These are phyloP conservation scores for Starmerella apicola DNA, from an alignment of 805 yeast genomes.

Conservation along the genomic window DNA sequence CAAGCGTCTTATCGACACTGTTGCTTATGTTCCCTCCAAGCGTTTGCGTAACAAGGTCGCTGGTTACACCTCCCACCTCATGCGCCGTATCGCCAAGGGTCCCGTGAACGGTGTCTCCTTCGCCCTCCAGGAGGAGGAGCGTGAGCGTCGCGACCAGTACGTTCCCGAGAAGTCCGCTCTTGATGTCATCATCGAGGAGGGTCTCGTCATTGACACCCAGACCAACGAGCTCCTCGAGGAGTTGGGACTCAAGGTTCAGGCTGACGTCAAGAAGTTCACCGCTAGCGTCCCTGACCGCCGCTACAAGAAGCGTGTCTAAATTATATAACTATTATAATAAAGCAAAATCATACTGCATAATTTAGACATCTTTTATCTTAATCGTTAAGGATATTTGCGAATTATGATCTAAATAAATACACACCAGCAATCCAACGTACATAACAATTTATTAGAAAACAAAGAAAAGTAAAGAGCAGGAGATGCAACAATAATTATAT, in stretches of 20 bases:
- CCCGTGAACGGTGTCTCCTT: slow-evolving; percentile 99
- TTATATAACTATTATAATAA: slow-evolving; percentile 14
- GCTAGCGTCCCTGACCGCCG: slow-evolving; percentile 22
- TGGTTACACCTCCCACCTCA: slow-evolving; percentile 99
- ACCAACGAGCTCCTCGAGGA: slow-evolving; percentile 90
- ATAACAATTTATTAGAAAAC: too few species aligned
- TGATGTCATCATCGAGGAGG: slow-evolving; percentile 91
- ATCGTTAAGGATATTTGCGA: too few species aligned
- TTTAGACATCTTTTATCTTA: too few species aligned
- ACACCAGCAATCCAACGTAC: too few species aligned
- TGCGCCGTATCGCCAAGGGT: slow-evolving; percentile 99
- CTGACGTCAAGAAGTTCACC: slow-evolving; percentile 46
- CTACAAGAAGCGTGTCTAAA: slow-evolving; percentile 25
- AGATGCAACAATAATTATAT: too few species aligned
- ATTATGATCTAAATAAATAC: too few species aligned
- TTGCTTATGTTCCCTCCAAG: slow-evolving; percentile 98
- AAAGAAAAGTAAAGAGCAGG: too few species aligned
- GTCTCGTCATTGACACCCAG: slow-evolving; percentile 92
- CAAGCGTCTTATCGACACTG: slow-evolving; percentile 98
- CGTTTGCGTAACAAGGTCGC: slow-evolving; percentile 99
- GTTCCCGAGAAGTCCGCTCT: slow-evolving; percentile 99
- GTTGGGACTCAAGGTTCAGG: slow-evolving; percentile 45
- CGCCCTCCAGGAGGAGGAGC: slow-evolving; percentile 99
- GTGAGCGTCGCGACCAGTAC: slow-evolving; percentile 99
- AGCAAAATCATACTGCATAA: background rate